phyloP scores from a whole-genome alignment of 78 protist species.

The Speleostelium caveatum region DNA sequence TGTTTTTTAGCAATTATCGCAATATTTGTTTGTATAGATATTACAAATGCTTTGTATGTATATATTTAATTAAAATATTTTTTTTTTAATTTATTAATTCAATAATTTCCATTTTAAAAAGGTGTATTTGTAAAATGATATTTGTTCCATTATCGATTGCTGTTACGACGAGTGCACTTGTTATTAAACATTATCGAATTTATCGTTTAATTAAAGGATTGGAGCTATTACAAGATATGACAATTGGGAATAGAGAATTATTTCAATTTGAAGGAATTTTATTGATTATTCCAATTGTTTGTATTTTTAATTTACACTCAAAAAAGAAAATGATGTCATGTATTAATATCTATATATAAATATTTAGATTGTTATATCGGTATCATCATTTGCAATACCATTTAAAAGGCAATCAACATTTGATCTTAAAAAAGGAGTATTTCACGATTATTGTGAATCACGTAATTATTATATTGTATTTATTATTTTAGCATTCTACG shows the following conservation, averaged over 20 bases:
- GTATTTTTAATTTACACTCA: too few relatives aligned
- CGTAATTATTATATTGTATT: slow-evolving; percentile 10
- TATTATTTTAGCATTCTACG: neutral
- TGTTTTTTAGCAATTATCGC: neutral
- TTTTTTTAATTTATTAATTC: neutral
- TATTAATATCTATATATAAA: too few relatives aligned
- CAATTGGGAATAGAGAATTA: slow-evolving; percentile 18
- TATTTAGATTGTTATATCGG: too few relatives aligned
- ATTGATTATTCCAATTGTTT: slow-evolving; percentile 16
- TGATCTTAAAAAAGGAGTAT: neutral
- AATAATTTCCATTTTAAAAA: neutral
- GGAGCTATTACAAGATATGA: slow-evolving; percentile 14
- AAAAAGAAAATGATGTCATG: too few relatives aligned
- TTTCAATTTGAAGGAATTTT: slow-evolving; percentile 1
- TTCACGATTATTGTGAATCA: slow-evolving; percentile 24
- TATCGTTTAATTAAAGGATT: slow-evolving; percentile 14
- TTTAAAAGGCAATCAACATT: neutral
- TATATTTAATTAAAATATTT: too few relatives aligned
- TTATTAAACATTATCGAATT: slow-evolving; percentile 19
- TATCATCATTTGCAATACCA: neutral
- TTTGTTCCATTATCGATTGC: slow-evolving; percentile 5
- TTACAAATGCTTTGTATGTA: neutral
- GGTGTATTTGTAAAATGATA: slow-evolving; percentile 1
- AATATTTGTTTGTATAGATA: neutral
- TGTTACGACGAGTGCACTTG: slow-evolving; percentile 10